Evolutionary conservation across 2,329 filamentous ascomycete species (phyloP).

Genomic region (Cordyceps farinosa): DNA sequence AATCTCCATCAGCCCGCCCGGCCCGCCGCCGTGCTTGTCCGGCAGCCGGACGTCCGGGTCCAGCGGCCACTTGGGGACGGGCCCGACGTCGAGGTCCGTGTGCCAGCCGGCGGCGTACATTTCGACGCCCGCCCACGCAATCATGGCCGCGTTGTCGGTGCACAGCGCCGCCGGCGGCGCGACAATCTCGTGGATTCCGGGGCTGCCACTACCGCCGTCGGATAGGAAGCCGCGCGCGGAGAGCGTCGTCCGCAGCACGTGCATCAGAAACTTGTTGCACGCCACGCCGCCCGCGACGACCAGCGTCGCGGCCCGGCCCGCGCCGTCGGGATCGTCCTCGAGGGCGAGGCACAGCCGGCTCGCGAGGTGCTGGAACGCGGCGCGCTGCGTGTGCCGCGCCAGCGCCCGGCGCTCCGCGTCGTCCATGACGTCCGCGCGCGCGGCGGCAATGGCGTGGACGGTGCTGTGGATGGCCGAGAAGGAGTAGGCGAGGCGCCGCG

Average conservation of each 20-base stretch:
- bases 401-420: slow-evolving; percentile 63
- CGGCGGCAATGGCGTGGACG: slow-evolving; percentile 39
- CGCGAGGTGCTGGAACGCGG: slow-evolving; percentile 83
- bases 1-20: slow-evolving; percentile 63
- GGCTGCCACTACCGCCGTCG: slow-evolving; percentile 33
- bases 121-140: slow-evolving; percentile 88
- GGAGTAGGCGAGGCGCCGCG: slow-evolving; percentile 60
- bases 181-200: slow-evolving; percentile 43
- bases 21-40: background rate
- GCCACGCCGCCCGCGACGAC: slow-evolving; percentile 91
- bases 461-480: slow-evolving; percentile 68
- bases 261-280: slow-evolving; percentile 73
- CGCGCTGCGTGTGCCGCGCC: slow-evolving; percentile 70
- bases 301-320: slow-evolving; percentile 45
- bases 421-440: slow-evolving; percentile 38
- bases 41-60: slow-evolving; percentile 43
- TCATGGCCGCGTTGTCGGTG: slow-evolving; percentile 97
- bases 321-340: slow-evolving; percentile 20
- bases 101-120: slow-evolving; percentile 81
- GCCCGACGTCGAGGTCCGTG: slow-evolving; percentile 56
- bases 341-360: slow-evolving; percentile 70
- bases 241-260: slow-evolving; percentile 57
- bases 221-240: slow-evolving; percentile 59
- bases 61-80: slow-evolving; percentile 70
- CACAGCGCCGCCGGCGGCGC: slow-evolving; percentile 77